Base-by-base conservation (phyloP, 352 stramenopile species). In the Phytopythium helicoides region DNA sequence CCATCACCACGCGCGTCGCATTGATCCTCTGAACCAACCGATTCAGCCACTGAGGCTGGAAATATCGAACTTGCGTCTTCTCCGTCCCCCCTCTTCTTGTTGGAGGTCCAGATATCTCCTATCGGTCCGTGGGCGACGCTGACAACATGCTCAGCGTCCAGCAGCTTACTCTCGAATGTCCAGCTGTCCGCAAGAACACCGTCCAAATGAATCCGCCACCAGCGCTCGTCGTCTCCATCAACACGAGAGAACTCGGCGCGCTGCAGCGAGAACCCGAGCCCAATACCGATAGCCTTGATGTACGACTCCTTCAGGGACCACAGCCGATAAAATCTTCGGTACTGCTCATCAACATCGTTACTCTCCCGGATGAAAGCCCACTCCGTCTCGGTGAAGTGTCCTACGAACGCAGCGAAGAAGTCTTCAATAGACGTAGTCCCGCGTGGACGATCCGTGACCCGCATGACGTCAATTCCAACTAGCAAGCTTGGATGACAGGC, bases 281-380 rank as follows among this genome's bases (percentile, higher is more conserved):
- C 82, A 33, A 88, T 76, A 11, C 82, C 80, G 15, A 91, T 47
- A 5, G 82, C 80, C 37, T 93, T 91, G 40, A 90, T 86, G 35
- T 83, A 91, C 26, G 80, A 54, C 39, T 93, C 80, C 49, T 91
- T 93, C 12, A 93, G 59, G 12, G 79, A 89, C 82, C 82, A 91
- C 16, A 90, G 67, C 10, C 53, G 61, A 58, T 89, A 89, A 48
- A 92, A 89, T 16, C 64, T 46, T 6, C 48, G n/a, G 42, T 74
- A 77, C 28, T 68, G 66, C 6, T 47, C 53, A 23, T 64, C 57
- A 40, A 68, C 22, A 3, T 47, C 22, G 21, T 7, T 66, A 54
- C 1, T 55, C 39, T 5, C 19, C 36, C 56, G 60, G 59, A 91
- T 87, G 33, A 71, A 86, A 16, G 25, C 16, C 82, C 80, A 91